phyloP scores from a whole-genome alignment of 2,329 filamentous ascomycete species.

The Penicillium sp. region DNA sequence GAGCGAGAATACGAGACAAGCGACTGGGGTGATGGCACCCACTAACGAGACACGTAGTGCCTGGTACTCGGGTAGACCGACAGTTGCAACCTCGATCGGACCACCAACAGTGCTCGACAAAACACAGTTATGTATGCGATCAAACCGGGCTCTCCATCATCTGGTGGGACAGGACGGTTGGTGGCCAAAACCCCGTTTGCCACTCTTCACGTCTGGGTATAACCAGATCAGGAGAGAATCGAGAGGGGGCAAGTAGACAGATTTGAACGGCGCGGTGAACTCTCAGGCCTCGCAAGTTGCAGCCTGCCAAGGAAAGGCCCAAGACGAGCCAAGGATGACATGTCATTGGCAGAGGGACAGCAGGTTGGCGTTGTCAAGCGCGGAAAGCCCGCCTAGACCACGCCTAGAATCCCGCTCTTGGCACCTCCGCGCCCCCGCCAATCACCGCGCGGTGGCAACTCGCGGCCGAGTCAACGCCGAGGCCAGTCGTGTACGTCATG shows the following conservation, averaged over 20 bases:
- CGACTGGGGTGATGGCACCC: neutral
- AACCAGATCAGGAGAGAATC: constrained; percentile 1
- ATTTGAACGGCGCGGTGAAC: constrained; percentile 21
- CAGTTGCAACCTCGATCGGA: constrained; percentile 10
- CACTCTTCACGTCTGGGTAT: constrained; percentile 1
- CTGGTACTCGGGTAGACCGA: neutral
- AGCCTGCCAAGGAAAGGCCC: constrained; percentile 17
- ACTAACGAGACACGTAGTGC: neutral
- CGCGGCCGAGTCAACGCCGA: constrained; percentile 17
- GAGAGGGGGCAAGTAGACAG: constrained; percentile 10
- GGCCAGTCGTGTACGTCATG: constrained; percentile 26
- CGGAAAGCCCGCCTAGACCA: constrained; percentile 13
- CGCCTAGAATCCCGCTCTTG: constrained; percentile 23
- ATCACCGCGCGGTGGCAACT: constrained; percentile 7
- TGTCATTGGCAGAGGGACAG: constrained; percentile 6
- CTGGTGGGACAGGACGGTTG: neutral
- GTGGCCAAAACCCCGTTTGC: constrained; percentile 4
- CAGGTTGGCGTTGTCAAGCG: constrained; percentile 9
- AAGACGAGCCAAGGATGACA: constrained; percentile 22
- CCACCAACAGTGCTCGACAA: constrained; percentile 4
- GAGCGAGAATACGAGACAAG: constrained; percentile 14
- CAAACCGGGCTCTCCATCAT: neutral
- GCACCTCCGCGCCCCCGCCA: constrained; percentile 19
- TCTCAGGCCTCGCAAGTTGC: constrained; percentile 13
- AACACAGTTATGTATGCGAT: neutral